Conservation (phyloP, 371 early-diverging fungal species). For the Zancudomyces culisetae region DNA sequence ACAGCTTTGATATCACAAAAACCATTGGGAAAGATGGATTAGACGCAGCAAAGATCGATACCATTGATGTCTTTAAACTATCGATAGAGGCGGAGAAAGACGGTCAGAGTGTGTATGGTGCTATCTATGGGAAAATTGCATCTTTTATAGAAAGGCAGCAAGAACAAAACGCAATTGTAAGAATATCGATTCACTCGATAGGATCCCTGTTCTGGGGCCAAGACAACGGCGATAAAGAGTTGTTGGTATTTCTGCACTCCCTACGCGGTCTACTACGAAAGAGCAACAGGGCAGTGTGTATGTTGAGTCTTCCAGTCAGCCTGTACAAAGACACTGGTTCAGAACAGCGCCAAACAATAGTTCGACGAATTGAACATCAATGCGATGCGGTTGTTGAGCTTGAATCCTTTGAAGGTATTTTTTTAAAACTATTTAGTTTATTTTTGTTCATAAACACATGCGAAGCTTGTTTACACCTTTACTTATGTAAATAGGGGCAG, state of each 20-base stretch:
- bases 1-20: constrained; percentile 1
- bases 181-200: constrained; percentile 59
- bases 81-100: background rate
- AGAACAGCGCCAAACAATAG: constrained; percentile 18
- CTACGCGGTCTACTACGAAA: constrained; percentile 56
- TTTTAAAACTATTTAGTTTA: too few species aligned
- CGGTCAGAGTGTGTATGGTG: background rate
- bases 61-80: background rate
- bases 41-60: background rate
- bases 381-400: constrained; percentile 74
- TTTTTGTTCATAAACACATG: too few species aligned
- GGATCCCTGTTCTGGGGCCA: constrained; percentile 58
- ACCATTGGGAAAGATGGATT: background rate
- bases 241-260: constrained; percentile 42
- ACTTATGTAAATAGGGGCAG: too few species aligned
- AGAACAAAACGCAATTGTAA: constrained; percentile 22
- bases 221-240: constrained; percentile 11
- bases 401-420: constrained; percentile 79
- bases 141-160: background rate
- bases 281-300: constrained; percentile 51
- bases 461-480: too few species aligned
- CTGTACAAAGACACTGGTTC: constrained; percentile 30
- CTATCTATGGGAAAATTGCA: background rate
- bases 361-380: constrained; percentile 57
- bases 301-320: constrained; percentile 67